Base-by-base conservation (phyloP, 208 protist genomes). In the Leptomonas pyrrhocoris region DNA sequence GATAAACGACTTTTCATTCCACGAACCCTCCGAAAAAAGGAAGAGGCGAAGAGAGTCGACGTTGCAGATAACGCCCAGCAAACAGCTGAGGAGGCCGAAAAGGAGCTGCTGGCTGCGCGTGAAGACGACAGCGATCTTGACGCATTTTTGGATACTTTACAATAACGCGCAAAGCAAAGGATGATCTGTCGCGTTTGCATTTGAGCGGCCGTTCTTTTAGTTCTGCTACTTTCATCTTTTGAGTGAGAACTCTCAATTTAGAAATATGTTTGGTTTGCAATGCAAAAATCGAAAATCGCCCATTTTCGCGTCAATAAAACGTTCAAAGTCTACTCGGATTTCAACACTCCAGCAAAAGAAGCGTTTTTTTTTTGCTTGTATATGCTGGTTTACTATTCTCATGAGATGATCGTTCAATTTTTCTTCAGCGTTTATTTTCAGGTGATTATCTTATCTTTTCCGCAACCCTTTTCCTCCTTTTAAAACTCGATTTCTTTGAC, bases 61-160 rank as follows among this genome's bases (percentile, higher is more conserved):
- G 15, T 25, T 5, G 9, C 2, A 18, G 72, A 68, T 57, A 36
- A 46, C 18, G 7, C 25, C 31, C 60, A 74, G 50, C 62, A 81
- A 43, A 53, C 59, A 7, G 84, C 74, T 28, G 73, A 84, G n/a
- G 46, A 77, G 15, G 87, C 72, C 3, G 87, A 93, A 49, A 80
- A 81, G 36, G 59, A 77, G 40, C 55, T 92, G 18, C 77, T 92
- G 30, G 66, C 50, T 0, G 62, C 60, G 9, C 50, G 57, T 3
- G 73, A 62, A 1, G 56, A 71, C 58, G 73, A 71, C n/a, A 72
- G 86, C 19, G 72, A 83, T 50, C 1, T 88, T 8, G 83, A 92
- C 27, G 74, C 82, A 18, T 89, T 89, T 81, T 74, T 92, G 53
- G 77, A 86, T 48, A 82, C 75, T 9, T 56, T 92, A 19, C 66